Percentiles rank a stretch among this genome's conserved stretches.
Evolutionary conservation across 306 rosid genomes (phyloP).

Genomic region (Cicer chorassanicum): DNA sequence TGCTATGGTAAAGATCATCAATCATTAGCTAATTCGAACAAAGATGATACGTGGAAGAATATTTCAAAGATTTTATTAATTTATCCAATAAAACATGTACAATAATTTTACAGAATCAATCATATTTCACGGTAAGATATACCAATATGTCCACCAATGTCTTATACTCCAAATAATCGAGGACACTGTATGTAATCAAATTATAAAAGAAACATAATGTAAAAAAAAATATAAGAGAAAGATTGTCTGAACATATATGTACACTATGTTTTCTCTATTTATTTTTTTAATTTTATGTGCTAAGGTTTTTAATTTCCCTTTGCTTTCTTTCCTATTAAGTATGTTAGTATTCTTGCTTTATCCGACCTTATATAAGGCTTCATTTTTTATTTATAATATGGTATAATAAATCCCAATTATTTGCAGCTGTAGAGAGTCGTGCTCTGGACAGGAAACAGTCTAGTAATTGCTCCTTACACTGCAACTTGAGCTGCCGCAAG

Average conservation of each 20-base stretch:
- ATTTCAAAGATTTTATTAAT: conserved; percentile 8
- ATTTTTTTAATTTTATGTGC: not conserved
- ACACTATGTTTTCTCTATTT: conserved; percentile 36
- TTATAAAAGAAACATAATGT: conserved; percentile 31
- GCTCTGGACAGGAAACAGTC: conserved; percentile 7
- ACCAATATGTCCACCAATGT: not conserved
- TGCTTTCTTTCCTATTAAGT: conserved; percentile 37
- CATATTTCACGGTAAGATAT: conserved; percentile 24
- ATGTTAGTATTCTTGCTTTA: conserved; percentile 38
- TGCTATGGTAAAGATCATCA: not conserved
- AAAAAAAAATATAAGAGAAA: conserved; percentile 6
- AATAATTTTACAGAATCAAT: conserved; percentile 36
- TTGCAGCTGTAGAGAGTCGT: conserved; percentile 40
- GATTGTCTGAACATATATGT: conserved; percentile 30
- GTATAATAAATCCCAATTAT: conserved; percentile 42
- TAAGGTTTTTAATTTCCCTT: conserved; percentile 22
- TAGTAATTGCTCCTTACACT: conserved; percentile 36
- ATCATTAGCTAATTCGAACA: not conserved
- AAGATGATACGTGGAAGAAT: conserved; percentile 4
- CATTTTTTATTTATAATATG: conserved; percentile 28
- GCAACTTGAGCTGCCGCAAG: conserved; percentile 97
- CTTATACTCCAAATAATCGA: conserved; percentile 6
- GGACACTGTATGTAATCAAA: conserved; percentile 31
- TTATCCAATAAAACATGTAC: conserved; percentile 26
- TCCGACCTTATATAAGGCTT: conserved; percentile 32